A percentile compares a stretch with the other conserved stretches of the same genome.
phyloP scores from a whole-genome alignment of 371 early-diverging fungal species.

The Apophysomyces ossiformis region DNA sequence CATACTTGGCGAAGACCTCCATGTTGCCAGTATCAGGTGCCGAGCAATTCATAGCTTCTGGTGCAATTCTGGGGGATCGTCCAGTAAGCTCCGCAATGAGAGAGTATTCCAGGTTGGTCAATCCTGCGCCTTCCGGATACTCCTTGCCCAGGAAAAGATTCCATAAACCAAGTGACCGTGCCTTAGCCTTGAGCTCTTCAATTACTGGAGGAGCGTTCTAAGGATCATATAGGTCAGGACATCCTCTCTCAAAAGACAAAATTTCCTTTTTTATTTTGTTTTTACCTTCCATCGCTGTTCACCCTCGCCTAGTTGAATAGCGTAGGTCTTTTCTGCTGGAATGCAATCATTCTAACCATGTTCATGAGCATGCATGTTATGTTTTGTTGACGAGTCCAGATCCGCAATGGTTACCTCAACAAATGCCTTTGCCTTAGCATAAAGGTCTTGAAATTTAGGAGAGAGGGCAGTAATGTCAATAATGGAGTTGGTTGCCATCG shows the following conservation, averaged over 20 bases:
- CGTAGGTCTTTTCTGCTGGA: constrained; percentile 85
- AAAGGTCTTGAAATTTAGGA: constrained; percentile 70
- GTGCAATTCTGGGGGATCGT: constrained; percentile 75
- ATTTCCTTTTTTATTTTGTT: constrained; percentile 8
- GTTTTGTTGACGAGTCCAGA: constrained; percentile 3
- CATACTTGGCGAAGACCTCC: constrained; percentile 98
- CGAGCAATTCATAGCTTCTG: constrained; percentile 90
- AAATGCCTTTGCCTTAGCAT: constrained; percentile 73
- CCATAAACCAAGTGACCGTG: constrained; percentile 91
- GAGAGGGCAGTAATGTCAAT: constrained; percentile 56
- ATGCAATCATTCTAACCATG: constrained; percentile 85
- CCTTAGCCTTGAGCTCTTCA: constrained; percentile 88
- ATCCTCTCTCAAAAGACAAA: neutral
- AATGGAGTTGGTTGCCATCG: constrained; percentile 51
- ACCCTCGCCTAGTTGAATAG: constrained; percentile 74
- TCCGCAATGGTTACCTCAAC: constrained; percentile 64
- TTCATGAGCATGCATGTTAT: too few relatives aligned
- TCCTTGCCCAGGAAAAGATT: constrained; percentile 88
- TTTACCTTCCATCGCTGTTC: constrained; percentile 82
- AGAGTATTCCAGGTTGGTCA: constrained; percentile 95
- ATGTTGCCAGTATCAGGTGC: constrained; percentile 99
- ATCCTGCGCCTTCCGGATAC: constrained; percentile 81
- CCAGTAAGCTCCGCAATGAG: constrained; percentile 91
- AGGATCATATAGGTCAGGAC: neutral
- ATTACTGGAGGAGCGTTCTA: constrained; percentile 81